Conservation (phyloP, 129 eudicot species). For the Chrysanthemum seticuspe region DNA sequence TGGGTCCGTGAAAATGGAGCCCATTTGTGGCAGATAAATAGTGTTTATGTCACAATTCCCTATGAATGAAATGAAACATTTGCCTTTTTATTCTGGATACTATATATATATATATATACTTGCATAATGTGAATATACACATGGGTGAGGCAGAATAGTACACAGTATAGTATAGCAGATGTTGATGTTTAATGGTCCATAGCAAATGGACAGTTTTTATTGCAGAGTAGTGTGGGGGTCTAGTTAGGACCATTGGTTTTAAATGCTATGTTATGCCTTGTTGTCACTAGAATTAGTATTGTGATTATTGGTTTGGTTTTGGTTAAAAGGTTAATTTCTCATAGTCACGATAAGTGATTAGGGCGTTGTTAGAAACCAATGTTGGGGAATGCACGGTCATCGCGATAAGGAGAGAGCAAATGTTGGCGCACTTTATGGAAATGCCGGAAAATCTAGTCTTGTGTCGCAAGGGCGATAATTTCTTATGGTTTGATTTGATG, state of each 20-base stretch:
- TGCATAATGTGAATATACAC: constrained; percentile 14
- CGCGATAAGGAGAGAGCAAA: too few species aligned
- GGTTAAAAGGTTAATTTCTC: too few species aligned
- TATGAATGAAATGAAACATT: constrained; percentile 12
- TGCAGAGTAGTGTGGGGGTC: constrained; percentile 8
- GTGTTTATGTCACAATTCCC: constrained; percentile 27
- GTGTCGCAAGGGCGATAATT: too few species aligned
- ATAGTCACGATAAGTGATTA: too few species aligned
- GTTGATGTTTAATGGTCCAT: constrained; percentile 34
- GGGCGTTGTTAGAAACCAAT: too few species aligned
- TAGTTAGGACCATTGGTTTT: not conserved
- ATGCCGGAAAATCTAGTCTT: too few species aligned
- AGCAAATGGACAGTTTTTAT: constrained; percentile 30
- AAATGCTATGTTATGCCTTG: not conserved
- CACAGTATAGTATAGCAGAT: constrained; percentile 20
- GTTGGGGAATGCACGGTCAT: too few species aligned
- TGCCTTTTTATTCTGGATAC: constrained; percentile 8
- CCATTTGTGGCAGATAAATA: constrained; percentile 26
- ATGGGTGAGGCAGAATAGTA: constrained; percentile 32
- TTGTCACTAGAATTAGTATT: too few species aligned
- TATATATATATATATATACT: not conserved
- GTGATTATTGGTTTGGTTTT: not conserved
- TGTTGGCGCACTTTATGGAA: too few species aligned
- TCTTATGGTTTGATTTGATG: too few species aligned
- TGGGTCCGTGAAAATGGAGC: constrained; percentile 20